Base-by-base conservation (phyloP, 441 rosid genomes). In the Populus trichocarpa region DNA sequence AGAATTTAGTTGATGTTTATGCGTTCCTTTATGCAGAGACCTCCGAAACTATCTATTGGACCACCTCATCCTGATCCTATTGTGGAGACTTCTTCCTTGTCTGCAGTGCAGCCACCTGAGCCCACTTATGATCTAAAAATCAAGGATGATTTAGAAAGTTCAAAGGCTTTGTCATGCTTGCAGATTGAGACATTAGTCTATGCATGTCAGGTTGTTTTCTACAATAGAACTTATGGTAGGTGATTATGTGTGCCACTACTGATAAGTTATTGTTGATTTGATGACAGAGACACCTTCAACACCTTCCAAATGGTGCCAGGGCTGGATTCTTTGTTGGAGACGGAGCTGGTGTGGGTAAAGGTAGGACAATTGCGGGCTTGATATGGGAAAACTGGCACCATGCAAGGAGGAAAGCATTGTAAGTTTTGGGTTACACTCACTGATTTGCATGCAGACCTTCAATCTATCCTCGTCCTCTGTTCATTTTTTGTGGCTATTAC, bases 271-370 rank as follows among this genome's bases (percentile, higher is more conserved):
- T 82, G 72, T 70, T 76, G 71, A 46, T 86, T 79, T 79, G 78
- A 81, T 87, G 78, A 80, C 86, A 96, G 99, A 90, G 99, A 84
- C 97, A 96, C 86, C 92, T 88, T 71, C 98, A 96, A 76, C 95
- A 91, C 89, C 99, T 94, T 75, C 92, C 91, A 69, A 86, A 83
- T 89, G 91, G 92, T 85, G 81, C 84, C 57, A 93, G 99, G 88
- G 99, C 98, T 35, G 99, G 99, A 30, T 96, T 94, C 79, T 96
- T 96, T 86, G 77, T 94, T 84, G 99, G 99, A 87, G 99, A 96
- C 83, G 99, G 99, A 83, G 98, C 99, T 87, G 99, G 99, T 80
- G 97, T 96, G 80, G 98, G 99, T 71, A 96, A 96, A 88, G 99
- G 99, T 74, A 90, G 99, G 71, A 96, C 99, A 69, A 87, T 96